Percentiles rank a stretch among this genome's conserved stretches.
phyloP scores from a whole-genome alignment of 768 basidiomycete genomes.

The Dacryopinax primogenitus region DNA sequence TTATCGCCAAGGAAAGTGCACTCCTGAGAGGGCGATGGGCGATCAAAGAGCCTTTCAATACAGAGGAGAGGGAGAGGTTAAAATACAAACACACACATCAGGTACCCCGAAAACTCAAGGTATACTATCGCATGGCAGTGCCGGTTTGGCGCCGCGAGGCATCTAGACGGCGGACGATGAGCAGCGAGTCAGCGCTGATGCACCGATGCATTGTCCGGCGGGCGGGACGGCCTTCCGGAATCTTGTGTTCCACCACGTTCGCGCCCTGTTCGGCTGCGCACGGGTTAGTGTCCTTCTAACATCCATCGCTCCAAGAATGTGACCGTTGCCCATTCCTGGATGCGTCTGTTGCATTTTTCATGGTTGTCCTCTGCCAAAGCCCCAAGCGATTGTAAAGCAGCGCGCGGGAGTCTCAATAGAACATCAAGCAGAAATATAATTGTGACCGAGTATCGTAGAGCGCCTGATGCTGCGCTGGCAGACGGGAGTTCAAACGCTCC shows the following conservation, averaged over 20 bases:
- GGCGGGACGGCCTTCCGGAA: background rate
- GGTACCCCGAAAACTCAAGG: too few relatives aligned
- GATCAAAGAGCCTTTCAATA: too few relatives aligned
- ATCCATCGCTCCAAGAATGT: background rate
- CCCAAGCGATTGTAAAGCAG: too few relatives aligned
- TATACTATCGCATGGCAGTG: too few relatives aligned
- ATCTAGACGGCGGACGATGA: background rate
- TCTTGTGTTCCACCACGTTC: background rate
- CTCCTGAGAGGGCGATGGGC: too few relatives aligned
- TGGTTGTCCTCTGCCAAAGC: too few relatives aligned
- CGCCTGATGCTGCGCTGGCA: background rate
- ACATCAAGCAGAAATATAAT: background rate
- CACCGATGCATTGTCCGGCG: background rate
- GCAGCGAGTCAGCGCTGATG: background rate
- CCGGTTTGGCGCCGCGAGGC: background rate
- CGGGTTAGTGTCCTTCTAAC: background rate
- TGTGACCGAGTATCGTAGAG: background rate
- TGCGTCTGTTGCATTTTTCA: background rate
- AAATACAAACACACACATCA: too few relatives aligned
- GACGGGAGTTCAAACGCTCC: background rate
- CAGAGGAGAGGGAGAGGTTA: too few relatives aligned
- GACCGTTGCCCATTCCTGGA: background rate
- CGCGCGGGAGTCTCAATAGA: too few relatives aligned
- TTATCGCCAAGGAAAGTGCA: too few relatives aligned
- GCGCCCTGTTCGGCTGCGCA: constrained; percentile 3